Percentiles rank a stretch among this genome's conserved stretches.
Conservation (phyloP, 805 yeast species). For the Candida golubevii region DNA sequence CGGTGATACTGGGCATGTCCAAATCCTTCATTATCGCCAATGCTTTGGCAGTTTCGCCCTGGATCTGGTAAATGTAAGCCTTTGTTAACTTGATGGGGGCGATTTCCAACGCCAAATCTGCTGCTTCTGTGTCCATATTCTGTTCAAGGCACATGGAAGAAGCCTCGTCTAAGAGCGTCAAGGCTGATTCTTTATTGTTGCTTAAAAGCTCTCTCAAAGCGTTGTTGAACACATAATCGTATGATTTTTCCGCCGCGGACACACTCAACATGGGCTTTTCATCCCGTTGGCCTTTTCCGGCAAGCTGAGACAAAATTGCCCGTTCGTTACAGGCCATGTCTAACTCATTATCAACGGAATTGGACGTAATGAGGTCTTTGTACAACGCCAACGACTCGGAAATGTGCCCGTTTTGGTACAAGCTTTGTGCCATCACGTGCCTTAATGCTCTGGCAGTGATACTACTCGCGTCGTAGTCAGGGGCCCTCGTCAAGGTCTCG, state of each 20-base stretch:
- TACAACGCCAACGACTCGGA: slow-evolving; percentile 45
- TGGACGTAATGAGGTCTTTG: slow-evolving; percentile 30
- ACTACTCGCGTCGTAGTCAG: slow-evolving; percentile 10
- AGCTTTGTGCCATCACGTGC: slow-evolving; percentile 52
- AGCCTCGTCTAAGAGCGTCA: slow-evolving; percentile 45
- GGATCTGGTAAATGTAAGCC: slow-evolving; percentile 46
- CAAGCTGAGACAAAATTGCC: slow-evolving; percentile 57
- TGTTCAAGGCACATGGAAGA: slow-evolving; percentile 35
- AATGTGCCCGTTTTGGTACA: slow-evolving; percentile 45
- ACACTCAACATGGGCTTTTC: slow-evolving; percentile 6
- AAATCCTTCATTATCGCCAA: slow-evolving; percentile 7
- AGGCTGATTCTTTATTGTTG: slow-evolving; percentile 36
- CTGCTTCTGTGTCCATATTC: slow-evolving; percentile 30
- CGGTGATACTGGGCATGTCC: slow-evolving; percentile 29
- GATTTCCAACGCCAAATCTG: slow-evolving; percentile 49
- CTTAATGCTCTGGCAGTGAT: slow-evolving; percentile 33
- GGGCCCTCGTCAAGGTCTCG: slow-evolving; percentile 1
- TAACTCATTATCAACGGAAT: slow-evolving; percentile 39
- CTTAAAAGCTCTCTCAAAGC: slow-evolving; percentile 47
- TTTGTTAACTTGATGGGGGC: slow-evolving; percentile 59
- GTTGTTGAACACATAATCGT: slow-evolving; percentile 59
- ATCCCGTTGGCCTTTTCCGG: slow-evolving; percentile 5
- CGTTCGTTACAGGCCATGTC: slow-evolving; percentile 64
- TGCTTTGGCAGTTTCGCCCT: slow-evolving; percentile 9
- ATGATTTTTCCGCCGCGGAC: slow-evolving; percentile 28